phyloP scores from a whole-genome alignment of 352 stramenopile species.

The Phytophthora aleatoria region DNA sequence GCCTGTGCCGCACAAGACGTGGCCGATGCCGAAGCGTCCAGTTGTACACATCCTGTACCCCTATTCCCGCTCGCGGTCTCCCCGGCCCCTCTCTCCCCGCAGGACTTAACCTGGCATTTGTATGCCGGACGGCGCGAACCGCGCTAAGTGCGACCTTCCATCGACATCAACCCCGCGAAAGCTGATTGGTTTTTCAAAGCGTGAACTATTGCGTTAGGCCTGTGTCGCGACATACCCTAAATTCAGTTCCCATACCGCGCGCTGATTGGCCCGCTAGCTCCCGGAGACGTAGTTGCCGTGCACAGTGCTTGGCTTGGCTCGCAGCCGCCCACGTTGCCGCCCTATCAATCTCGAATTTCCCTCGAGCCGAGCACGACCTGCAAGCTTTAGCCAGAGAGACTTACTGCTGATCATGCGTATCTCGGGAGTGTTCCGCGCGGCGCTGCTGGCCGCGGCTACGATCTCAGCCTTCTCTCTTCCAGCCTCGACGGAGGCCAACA shows the following conservation, averaged over 20 bases:
- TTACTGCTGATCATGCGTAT: constrained; percentile 56
- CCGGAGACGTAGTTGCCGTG: constrained; percentile 11
- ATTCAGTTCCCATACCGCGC: constrained; percentile 27
- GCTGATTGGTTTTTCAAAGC: neutral
- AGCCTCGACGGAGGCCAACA: constrained; percentile 19
- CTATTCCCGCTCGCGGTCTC: constrained; percentile 25
- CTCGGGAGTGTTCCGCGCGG: constrained; percentile 51
- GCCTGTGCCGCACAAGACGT: neutral
- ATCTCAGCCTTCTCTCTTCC: constrained; percentile 46
- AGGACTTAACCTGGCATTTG: constrained; percentile 29
- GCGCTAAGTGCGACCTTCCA: constrained; percentile 18
- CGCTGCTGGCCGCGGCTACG: constrained; percentile 56
- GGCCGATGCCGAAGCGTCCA: constrained; percentile 13
- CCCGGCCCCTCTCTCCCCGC: constrained; percentile 25
- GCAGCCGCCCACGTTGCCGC: constrained; percentile 33
- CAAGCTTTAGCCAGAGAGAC: constrained; percentile 9
- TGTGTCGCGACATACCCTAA: constrained; percentile 22
- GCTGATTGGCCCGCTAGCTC: constrained; percentile 34
- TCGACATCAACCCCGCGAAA: neutral
- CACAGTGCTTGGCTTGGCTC: constrained; percentile 23
- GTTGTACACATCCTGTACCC: constrained; percentile 33
- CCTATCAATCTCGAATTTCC: constrained; percentile 68
- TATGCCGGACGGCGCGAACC: constrained; percentile 15
- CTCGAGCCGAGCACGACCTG: constrained; percentile 37
- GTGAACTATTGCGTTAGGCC: neutral